A percentile compares a stretch with the other conserved stretches of the same genome.
Conservation (phyloP, 1,139 yeast species). For the Candida tetrigidarum region DNA sequence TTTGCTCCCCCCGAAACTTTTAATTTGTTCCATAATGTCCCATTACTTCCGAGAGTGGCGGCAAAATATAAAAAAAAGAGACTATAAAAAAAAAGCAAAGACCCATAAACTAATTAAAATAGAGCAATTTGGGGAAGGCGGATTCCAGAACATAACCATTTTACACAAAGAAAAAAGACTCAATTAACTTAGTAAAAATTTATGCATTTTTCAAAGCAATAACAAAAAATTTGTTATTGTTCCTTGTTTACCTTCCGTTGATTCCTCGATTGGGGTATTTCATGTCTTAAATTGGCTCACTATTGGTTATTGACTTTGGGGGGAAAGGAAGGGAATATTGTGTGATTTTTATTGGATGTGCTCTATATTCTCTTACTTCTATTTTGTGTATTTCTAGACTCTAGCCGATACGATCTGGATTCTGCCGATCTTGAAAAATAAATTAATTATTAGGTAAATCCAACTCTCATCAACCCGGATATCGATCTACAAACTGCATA, state of each 20-base stretch:
- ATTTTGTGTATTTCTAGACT: background rate
- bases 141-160: slow-evolving; percentile 4
- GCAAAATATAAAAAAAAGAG: background rate
- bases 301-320: background rate
- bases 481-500: too few species aligned
- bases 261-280: slow-evolving; percentile 4
- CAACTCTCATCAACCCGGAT: background rate
- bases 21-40: background rate
- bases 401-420: slow-evolving; percentile 2
- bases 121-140: slow-evolving; percentile 1
- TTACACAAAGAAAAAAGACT: background rate
- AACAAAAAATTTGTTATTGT: background rate
- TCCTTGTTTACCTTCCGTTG: background rate
- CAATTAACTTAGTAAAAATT: background rate
- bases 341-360: background rate
- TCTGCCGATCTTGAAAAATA: slow-evolving; percentile 1
- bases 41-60: slow-evolving; percentile 5
- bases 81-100: too few species aligned
- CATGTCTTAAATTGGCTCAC: background rate
- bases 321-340: background rate
- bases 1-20: background rate
- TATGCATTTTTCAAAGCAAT: slow-evolving; percentile 2
- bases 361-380: background rate
- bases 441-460: background rate
- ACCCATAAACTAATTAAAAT: too few species aligned